phyloP scores from a whole-genome alignment of 345 rosid species.

The Boechera stricta region DNA sequence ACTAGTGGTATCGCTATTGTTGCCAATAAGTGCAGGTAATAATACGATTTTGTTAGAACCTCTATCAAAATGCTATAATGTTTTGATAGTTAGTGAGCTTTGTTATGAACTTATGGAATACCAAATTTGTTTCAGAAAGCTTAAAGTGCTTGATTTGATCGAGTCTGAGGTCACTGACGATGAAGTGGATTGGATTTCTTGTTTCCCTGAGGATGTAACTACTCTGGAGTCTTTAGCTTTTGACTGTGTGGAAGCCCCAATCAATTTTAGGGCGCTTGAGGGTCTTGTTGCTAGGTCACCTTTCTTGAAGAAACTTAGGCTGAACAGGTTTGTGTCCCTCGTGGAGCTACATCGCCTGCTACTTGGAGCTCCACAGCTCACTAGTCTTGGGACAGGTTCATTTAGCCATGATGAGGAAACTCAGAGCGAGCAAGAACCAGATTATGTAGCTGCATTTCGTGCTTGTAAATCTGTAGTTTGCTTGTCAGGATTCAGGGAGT shows the following conservation, averaged over 20 bases:
- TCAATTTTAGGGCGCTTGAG: slow-evolving; percentile 73
- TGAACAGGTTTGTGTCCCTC: slow-evolving; percentile 66
- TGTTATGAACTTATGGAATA: not conserved
- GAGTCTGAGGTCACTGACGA: slow-evolving; percentile 76
- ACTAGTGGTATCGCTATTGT: slow-evolving; percentile 78
- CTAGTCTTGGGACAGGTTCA: slow-evolving; percentile 88
- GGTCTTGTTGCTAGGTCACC: slow-evolving; percentile 74
- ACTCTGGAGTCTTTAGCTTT: slow-evolving; percentile 71
- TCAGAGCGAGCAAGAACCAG: slow-evolving; percentile 58
- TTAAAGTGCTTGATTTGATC: slow-evolving; percentile 78
- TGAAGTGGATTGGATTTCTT: slow-evolving; percentile 79
- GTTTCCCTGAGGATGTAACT: slow-evolving; percentile 70
- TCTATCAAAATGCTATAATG: not conserved
- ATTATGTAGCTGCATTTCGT: slow-evolving; percentile 67
- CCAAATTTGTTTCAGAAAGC: slow-evolving; percentile 53
- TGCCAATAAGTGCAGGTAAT: slow-evolving; percentile 75
- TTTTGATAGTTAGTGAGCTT: not conserved
- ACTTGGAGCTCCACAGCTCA: slow-evolving; percentile 72
- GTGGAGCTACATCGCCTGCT: slow-evolving; percentile 61
- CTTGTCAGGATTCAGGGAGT: slow-evolving; percentile 83
- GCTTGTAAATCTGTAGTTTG: slow-evolving; percentile 74
- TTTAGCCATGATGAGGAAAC: slow-evolving; percentile 55
- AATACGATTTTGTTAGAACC: too few species aligned
- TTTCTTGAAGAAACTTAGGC: slow-evolving; percentile 65
- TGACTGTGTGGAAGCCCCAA: slow-evolving; percentile 68